Evolutionary conservation across 176 grass and related monocot genomes (phyloP).

Genomic region (Poa pratensis): DNA sequence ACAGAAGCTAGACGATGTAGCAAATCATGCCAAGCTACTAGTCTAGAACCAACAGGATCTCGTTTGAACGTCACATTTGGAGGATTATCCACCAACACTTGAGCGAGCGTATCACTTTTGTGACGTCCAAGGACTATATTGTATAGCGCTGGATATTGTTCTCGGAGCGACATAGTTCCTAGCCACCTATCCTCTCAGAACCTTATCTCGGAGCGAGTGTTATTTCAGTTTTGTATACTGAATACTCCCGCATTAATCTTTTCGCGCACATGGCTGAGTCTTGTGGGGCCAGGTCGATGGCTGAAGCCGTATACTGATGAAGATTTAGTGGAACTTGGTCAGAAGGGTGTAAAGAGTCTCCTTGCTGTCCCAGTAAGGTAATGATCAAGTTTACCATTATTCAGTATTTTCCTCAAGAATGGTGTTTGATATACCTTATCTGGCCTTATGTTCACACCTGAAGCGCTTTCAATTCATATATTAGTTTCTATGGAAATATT

Average conservation of each 20-base stretch:
- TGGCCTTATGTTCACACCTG: too few relatives aligned
- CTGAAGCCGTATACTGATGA: slow-evolving; percentile 95
- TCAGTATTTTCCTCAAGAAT: not conserved
- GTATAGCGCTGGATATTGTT: too few relatives aligned
- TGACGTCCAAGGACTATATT: too few relatives aligned
- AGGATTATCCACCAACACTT: too few relatives aligned
- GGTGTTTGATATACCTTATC: not conserved
- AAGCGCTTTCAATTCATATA: not conserved
- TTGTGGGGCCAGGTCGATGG: slow-evolving; percentile 92
- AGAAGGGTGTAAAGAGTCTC: slow-evolving; percentile 85
- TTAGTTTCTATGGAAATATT: slow-evolving; percentile 10
- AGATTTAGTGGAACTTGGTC: slow-evolving; percentile 80
- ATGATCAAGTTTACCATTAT: slow-evolving; percentile 23
- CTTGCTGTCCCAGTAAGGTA: slow-evolving; percentile 96
- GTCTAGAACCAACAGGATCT: too few relatives aligned
- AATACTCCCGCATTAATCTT: slow-evolving; percentile 27
- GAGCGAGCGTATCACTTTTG: too few relatives aligned
- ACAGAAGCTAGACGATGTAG: too few relatives aligned
- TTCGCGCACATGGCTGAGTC: slow-evolving; percentile 58
- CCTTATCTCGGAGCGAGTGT: too few relatives aligned
- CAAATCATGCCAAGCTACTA: too few relatives aligned
- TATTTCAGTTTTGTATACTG: not conserved
- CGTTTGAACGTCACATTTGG: too few relatives aligned
- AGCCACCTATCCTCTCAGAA: too few relatives aligned
- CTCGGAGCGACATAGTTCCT: too few relatives aligned